Evolutionary conservation across 140 eudicot genomes (phyloP), one percentile per base, ranked within the genome.

Genomic region (Cichorium intybus): DNA sequence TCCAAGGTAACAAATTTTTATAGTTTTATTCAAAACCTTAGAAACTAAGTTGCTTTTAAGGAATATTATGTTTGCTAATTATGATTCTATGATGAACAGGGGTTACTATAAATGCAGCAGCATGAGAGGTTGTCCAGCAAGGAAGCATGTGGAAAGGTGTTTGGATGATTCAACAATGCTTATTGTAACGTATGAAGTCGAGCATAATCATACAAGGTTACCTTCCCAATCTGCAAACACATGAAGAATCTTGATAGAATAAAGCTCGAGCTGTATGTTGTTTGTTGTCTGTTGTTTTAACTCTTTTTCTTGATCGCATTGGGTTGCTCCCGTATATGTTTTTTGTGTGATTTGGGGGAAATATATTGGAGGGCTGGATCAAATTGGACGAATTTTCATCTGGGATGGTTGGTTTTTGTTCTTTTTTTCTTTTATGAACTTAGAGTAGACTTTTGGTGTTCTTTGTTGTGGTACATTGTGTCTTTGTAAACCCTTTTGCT

Each of bases 61-160:
- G n/a, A 24, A 24, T 61, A 14, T 7, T 17, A 26, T 37, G 41
- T 21, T 53, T 26, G n/a, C 33, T 56, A 43, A 43, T 17, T 41
- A 46, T 12, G 0, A 21, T 29, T 2, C 34, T 47, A 28, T 12
- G 10, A 20, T 76, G 84, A 75, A 60, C 84, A 89, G 97, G 87
- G 97, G 95, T 23, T 89, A 89, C 88, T 89, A 89, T 57, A 89
- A 89, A 72, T 89, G 97, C 61, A 89, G 97, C 78, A 89, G 95
- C 65, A 79, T 89, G 86, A 82, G 97, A 81, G 97, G 97, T 49
- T 89, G 97, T 35, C 97, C 97, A 0, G 97, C 97, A 46, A 89
- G 97, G 68, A 89, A 89, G 76, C 97, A 89, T 41, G 97, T 89
- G 55, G 97, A 89, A 73, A 78, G 95, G 28, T 82, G 95, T 58